phyloP scores from a whole-genome alignment of 805 yeast species.

The Schwanniomyces yamadae region DNA sequence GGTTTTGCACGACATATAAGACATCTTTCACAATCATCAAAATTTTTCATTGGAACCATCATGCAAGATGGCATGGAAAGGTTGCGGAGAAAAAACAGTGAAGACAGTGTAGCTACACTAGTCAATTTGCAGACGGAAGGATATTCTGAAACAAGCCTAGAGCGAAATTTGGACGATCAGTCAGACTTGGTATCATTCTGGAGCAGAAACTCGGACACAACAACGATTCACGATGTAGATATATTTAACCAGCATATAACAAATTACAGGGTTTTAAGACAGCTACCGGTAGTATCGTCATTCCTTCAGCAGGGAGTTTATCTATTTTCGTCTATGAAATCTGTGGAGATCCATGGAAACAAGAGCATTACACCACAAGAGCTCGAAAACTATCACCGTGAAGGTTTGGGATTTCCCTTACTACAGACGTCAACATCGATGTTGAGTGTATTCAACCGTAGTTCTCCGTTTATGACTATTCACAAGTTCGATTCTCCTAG shows the following conservation, averaged over 20 bases:
- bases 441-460: conserved; percentile 25
- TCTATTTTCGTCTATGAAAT: conserved; percentile 12
- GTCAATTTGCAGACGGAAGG: not conserved
- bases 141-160: not conserved
- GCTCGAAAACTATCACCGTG: conserved; percentile 5
- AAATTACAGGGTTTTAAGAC: conserved; percentile 9
- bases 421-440: conserved; percentile 22
- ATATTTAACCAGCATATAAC: conserved; percentile 14
- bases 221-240: conserved; percentile 13
- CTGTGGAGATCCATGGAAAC: conserved; percentile 9
- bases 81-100: not conserved
- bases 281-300: conserved; percentile 19
- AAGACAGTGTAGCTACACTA: not conserved
- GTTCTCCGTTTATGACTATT: conserved; percentile 29
- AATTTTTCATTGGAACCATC: too few species aligned
- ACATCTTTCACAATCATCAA: too few species aligned
- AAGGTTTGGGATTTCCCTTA: conserved; percentile 11
- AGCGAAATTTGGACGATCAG: not conserved
- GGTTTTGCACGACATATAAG: too few species aligned
- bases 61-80: too few species aligned
- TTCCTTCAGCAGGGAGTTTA: conserved; percentile 20
- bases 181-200: conserved; percentile 13
- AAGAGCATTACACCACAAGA: conserved; percentile 2
- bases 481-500: conserved; percentile 11
- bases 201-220: conserved; percentile 18